Percentiles rank a stretch among this genome's conserved stretches.
phyloP scores from a whole-genome alignment of 2,329 filamentous ascomycete genomes.

The Leptographium wingfieldii region DNA sequence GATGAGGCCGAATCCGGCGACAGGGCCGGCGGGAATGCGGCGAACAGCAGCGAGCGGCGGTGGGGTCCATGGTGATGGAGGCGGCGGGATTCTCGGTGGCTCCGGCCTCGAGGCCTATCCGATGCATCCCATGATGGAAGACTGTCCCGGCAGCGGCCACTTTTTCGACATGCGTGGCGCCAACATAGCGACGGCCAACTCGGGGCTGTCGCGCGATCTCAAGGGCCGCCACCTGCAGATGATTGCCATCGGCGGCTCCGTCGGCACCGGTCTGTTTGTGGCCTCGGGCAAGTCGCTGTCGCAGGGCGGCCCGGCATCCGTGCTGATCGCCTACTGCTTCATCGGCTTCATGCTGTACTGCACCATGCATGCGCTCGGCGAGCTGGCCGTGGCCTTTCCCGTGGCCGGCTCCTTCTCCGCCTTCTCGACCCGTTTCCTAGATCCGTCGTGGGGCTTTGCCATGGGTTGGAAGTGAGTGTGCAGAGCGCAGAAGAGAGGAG shows the following conservation, averaged over 20 bases:
- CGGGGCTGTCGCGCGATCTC: conserved; percentile 61
- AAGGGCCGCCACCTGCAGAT: conserved; percentile 86
- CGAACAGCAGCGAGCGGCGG: neutral
- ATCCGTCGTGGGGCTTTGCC: conserved; percentile 88
- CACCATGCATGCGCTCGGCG: conserved; percentile 82
- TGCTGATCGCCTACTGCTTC: conserved; percentile 65
- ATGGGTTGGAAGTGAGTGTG: conserved; percentile 78
- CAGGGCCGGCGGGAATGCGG: neutral
- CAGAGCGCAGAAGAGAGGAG: neutral
- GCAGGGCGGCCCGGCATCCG: conserved; percentile 62
- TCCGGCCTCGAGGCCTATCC: conserved; percentile 1
- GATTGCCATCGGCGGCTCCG: conserved; percentile 93
- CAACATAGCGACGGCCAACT: conserved; percentile 62
- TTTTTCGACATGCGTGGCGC: conserved; percentile 45
- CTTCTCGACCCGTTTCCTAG: conserved; percentile 83
- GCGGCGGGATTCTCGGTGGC: neutral
- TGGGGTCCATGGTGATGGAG: neutral
- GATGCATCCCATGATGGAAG: conserved; percentile 16
- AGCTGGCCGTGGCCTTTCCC: conserved; percentile 81
- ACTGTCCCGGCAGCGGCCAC: conserved; percentile 25
- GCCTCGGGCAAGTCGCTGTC: conserved; percentile 62
- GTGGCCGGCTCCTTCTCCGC: conserved; percentile 86
- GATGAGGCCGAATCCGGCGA: neutral
- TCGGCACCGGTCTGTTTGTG: conserved; percentile 82
- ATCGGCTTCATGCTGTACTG: conserved; percentile 84